Evolutionary conservation across 2,329 filamentous ascomycete species (phyloP).

Genomic region (Dothideomycetes sp.): DNA sequence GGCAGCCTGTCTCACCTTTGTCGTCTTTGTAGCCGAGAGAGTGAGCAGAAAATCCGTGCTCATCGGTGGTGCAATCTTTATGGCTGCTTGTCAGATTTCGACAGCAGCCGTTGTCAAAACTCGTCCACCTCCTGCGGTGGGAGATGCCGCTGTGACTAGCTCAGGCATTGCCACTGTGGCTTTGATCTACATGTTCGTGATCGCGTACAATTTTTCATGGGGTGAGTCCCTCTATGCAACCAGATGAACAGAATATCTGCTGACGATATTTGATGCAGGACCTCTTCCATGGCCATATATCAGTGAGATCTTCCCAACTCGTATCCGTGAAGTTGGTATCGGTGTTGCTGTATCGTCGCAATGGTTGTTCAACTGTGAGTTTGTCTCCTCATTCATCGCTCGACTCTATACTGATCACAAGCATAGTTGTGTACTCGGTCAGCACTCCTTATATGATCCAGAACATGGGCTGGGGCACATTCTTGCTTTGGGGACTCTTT

Average conservation of each 20-base stretch:
- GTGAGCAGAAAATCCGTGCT: constrained; percentile 36
- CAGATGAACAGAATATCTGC: neutral
- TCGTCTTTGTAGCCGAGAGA: constrained; percentile 45
- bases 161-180: constrained; percentile 43
- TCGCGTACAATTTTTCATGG: constrained; percentile 46
- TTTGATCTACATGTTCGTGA: constrained; percentile 48
- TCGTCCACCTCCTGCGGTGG: constrained; percentile 19
- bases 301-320: constrained; percentile 43
- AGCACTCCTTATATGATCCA: constrained; percentile 43
- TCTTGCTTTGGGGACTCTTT: constrained; percentile 40
- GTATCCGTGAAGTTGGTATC: constrained; percentile 42
- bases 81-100: constrained; percentile 29
- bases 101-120: constrained; percentile 25
- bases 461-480: constrained; percentile 39
- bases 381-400: constrained; percentile 20
- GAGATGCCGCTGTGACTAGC: constrained; percentile 21
- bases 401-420: neutral
- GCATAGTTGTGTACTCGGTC: constrained; percentile 26
- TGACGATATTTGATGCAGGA: no score
- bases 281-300: constrained; percentile 40
- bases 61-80: constrained; percentile 25
- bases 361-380: constrained; percentile 45
- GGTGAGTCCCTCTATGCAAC: constrained; percentile 43
- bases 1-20: constrained; percentile 40
- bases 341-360: constrained; percentile 43